Evolutionary conservation across 2,329 filamentous ascomycete genomes (phyloP), one percentile per base, ranked within the genome.

Genomic region (Lachnum nothofagi): DNA sequence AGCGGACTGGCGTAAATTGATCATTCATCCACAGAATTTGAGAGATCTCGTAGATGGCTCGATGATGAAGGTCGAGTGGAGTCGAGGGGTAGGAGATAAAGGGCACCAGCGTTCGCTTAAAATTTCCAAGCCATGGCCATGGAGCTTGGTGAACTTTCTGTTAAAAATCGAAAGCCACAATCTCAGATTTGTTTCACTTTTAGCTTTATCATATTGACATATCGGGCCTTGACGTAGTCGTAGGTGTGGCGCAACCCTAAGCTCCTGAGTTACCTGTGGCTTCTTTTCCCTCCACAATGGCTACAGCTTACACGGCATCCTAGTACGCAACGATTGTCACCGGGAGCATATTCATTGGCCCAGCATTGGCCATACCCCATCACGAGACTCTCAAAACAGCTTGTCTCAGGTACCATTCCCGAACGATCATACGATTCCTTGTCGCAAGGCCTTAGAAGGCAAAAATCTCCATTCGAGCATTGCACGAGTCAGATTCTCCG

Each of bases 341-440:
- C 17, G 35, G 22, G 41, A 48, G 33, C 37, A 48, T 20, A 25
- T 34, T 34, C 24, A 53, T 55, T 52, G 48, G 49, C 25, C 41
- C 46, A 40, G 38, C 24, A 53, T 55, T 52, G 48, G 49, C 25
- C 41, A 48, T 43, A 42, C 17, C 34, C 17, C 9, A 44, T 55
- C 50, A 52, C 46, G 40, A 55, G 50, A 47, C 42, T 31, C 9
- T 17, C 19, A 27, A 20, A 23, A 19, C 16, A 16, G 27, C 19
- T 34, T 29, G 9, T 33, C 16, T 14, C 4, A 33, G 27, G 17
- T 9, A 8, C 9, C 14, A 6, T 17, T 33, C 33, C 17, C 27
- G 29, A 16, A 10, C 5, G 20, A 40, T 40, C 23, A 9, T n/a
- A 51, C 37, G 42, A 49, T 49, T 52, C 20, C 35, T 46, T 34